Conservation (phyloP, 129 eudicot species). For the Saussurea involucrata region DNA sequence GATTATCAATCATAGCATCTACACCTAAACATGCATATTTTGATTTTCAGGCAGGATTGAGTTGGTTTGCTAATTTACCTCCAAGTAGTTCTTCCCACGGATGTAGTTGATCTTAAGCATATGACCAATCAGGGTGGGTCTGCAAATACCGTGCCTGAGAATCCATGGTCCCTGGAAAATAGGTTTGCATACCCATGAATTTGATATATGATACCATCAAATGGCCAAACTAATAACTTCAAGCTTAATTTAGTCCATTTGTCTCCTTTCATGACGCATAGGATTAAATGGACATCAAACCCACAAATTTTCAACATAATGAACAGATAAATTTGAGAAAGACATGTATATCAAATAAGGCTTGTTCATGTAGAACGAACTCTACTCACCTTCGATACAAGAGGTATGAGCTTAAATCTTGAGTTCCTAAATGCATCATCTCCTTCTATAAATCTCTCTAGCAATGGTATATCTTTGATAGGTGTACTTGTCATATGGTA, state of each 20-base stretch:
- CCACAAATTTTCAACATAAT: not conserved
- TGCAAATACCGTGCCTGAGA: constrained; percentile 59
- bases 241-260: not conserved
- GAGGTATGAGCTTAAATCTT: constrained; percentile 68
- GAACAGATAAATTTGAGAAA: not conserved
- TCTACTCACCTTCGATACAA: constrained; percentile 45
- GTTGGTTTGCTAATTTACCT: constrained; percentile 38
- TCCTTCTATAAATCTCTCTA: constrained; percentile 61
- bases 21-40: not conserved
- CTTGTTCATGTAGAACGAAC: not conserved
- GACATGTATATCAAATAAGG: not conserved
- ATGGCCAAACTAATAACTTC: not conserved
- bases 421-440: constrained; percentile 73
- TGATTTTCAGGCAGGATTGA: not conserved
- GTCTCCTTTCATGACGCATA: not conserved
- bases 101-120: constrained; percentile 52
- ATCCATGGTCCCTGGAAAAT: constrained; percentile 71
- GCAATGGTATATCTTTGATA: constrained; percentile 51
- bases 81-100: constrained; percentile 64
- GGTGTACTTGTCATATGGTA: constrained; percentile 50
- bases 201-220: not conserved
- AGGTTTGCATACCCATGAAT: not conserved
- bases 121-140: constrained; percentile 53
- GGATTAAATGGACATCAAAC: not conserved
- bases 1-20: too few species aligned